Conservation (phyloP, 179 eudicot species). For the Vitellaria paradoxa region DNA sequence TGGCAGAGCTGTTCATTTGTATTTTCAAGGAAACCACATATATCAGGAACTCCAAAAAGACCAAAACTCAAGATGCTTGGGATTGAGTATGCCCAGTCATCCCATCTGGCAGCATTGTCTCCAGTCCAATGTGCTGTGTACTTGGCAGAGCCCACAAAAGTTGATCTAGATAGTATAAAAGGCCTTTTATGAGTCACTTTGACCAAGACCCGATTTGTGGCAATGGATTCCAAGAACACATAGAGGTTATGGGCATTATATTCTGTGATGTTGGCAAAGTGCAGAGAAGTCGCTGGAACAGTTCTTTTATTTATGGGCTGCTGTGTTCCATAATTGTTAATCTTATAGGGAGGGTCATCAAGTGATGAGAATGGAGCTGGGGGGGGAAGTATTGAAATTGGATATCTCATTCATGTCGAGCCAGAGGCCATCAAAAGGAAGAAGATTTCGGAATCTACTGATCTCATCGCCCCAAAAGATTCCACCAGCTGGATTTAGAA, state of each 20-base stretch:
- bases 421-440: conserved; percentile 60
- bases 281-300: conserved; percentile 60
- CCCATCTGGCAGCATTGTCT: conserved; percentile 78
- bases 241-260: conserved; percentile 70
- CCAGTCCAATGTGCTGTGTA: conserved; percentile 96
- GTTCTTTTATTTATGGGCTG: conserved; percentile 46
- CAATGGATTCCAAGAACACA: conserved; percentile 64
- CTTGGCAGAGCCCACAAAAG: conserved; percentile 80
- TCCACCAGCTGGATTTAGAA: conserved; percentile 38
- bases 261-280: conserved; percentile 49
- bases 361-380: conserved; percentile 45
- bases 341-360: conserved; percentile 75
- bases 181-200: conserved; percentile 55
- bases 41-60: conserved; percentile 79
- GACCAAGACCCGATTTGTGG: conserved; percentile 57
- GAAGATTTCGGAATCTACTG: conserved; percentile 31
- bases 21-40: conserved; percentile 59
- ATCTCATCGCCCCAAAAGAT: conserved; percentile 56
- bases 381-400: conserved; percentile 39
- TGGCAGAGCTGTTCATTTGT: conserved; percentile 87
- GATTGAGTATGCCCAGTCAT: conserved; percentile 61
- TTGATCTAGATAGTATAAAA: conserved; percentile 64
- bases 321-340: conserved; percentile 51
- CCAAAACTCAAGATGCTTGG: conserved; percentile 65
- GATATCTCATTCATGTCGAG: conserved; percentile 71